Conservation (phyloP, 2,329 filamentous ascomycete genomes). For the Sporothrix schenckii region DNA sequence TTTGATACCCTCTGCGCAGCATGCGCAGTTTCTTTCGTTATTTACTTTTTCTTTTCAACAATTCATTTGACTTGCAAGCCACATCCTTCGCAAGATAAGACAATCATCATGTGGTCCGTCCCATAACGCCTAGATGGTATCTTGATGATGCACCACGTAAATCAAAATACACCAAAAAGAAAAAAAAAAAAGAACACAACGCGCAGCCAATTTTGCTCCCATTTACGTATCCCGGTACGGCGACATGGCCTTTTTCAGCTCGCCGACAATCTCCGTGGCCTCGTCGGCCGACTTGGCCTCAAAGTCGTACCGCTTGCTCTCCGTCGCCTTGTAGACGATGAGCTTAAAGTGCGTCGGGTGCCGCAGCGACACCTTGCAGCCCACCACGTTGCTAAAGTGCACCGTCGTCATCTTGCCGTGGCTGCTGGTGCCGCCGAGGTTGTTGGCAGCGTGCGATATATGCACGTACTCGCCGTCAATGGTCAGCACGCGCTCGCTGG, state of each 20-base stretch:
- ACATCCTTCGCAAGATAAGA: neutral
- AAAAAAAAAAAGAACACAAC: neutral
- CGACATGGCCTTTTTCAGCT: slow-evolving; percentile 75
- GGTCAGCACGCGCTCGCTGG: slow-evolving; percentile 74
- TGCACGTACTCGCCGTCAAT: slow-evolving; percentile 87
- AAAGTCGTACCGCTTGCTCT: slow-evolving; percentile 83
- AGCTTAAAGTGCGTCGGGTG: slow-evolving; percentile 76
- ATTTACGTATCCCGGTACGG: slow-evolving; percentile 60
- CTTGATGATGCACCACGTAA: slow-evolving; percentile 2
- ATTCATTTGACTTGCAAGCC: neutral
- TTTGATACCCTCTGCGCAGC: slow-evolving; percentile 13
- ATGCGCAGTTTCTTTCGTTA: neutral
- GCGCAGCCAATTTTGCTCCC: neutral
- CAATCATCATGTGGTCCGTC: neutral
- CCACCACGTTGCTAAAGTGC: slow-evolving; percentile 79
- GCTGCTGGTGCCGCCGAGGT: slow-evolving; percentile 60
- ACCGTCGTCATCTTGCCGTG: slow-evolving; percentile 79
- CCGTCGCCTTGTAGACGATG: slow-evolving; percentile 72
- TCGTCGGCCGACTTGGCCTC: slow-evolving; percentile 73
- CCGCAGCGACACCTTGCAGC: slow-evolving; percentile 77
- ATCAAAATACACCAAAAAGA: neutral
- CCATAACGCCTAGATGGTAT: slow-evolving; percentile 19
- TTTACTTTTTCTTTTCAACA: neutral
- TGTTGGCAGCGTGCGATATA: slow-evolving; percentile 68
- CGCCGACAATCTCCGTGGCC: slow-evolving; percentile 75